These are phyloP conservation scores for Benincasa hispida DNA, from an alignment of 306 rosid genomes.

Conservation along the genomic window DNA sequence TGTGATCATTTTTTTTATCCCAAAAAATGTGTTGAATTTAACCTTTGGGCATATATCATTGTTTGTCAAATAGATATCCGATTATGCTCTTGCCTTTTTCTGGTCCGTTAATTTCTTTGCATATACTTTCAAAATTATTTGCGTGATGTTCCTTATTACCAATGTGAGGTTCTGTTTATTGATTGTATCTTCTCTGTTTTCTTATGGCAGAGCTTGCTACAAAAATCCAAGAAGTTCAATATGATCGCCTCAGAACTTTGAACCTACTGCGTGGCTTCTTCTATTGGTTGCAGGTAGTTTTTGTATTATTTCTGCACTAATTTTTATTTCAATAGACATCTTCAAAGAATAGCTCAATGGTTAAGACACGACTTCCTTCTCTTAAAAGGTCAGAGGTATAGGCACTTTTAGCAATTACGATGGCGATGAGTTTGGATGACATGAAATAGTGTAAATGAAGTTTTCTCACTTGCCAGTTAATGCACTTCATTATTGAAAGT, in stretches of 20 bases:
- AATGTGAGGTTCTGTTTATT: not conserved
- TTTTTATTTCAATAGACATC: not conserved
- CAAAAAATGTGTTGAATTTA: not conserved
- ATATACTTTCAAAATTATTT: not conserved
- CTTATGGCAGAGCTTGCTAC: conserved; percentile 32
- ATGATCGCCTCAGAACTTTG: conserved; percentile 24
- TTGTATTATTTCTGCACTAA: not conserved
- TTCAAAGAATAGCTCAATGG: not conserved
- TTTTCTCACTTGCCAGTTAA: no score
- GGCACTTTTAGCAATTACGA: not conserved
- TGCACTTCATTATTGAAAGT: no score
- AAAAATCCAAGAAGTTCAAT: conserved; percentile 16
- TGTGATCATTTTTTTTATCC: not conserved
- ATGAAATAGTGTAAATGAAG: no score
- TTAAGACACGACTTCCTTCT: no score
- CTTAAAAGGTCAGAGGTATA: not conserved
- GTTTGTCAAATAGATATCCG: not conserved
- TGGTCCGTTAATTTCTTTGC: not conserved
- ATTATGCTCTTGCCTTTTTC: not conserved
- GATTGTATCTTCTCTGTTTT: not conserved
- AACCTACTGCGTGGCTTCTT: conserved; percentile 65
- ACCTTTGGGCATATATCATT: not conserved
- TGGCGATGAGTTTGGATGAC: not conserved
- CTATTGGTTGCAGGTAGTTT: conserved; percentile 63
- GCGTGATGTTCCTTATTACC: not conserved